A percentile compares a stretch with the other conserved stretches of the same genome.
phyloP scores from a whole-genome alignment of 2,329 filamentous ascomycete genomes.

The Tricladium varicosporioides region DNA sequence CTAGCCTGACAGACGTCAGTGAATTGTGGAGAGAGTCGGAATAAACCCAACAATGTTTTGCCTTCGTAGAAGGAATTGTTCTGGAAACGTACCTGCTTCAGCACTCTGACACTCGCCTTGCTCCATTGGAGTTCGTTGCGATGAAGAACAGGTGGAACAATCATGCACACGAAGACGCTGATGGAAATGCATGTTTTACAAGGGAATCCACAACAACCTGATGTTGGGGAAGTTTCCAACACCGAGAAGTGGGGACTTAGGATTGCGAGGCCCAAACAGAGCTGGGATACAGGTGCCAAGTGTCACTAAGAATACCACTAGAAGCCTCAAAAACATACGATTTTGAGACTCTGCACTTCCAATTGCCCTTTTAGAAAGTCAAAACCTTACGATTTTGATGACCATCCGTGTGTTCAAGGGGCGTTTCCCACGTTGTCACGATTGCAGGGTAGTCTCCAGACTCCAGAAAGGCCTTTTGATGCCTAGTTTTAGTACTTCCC shows the following conservation, averaged over 20 bases:
- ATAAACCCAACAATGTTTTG: background rate
- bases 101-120: no score
- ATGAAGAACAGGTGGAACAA: background rate
- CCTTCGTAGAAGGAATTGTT: background rate
- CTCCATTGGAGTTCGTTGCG: no score
- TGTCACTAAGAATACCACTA: background rate
- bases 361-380: background rate
- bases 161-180: background rate
- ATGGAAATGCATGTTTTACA: background rate
- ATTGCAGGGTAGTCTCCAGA: no score
- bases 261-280: no score
- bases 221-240: background rate
- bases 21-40: background rate
- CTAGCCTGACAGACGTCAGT: background rate
- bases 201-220: background rate
- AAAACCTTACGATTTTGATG: background rate
- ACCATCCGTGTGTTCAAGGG: background rate
- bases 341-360: background rate
- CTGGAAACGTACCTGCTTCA: background rate
- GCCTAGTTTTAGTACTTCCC: conserved; percentile 2
- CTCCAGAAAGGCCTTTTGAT: no score
- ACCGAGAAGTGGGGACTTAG: no score
- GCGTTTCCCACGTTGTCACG: no score
- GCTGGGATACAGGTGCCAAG: background rate
- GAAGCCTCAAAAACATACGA: background rate